These are phyloP conservation scores for Penicillium crustosum DNA, from an alignment of 2,329 filamentous ascomycete species.

Conservation along the genomic window DNA sequence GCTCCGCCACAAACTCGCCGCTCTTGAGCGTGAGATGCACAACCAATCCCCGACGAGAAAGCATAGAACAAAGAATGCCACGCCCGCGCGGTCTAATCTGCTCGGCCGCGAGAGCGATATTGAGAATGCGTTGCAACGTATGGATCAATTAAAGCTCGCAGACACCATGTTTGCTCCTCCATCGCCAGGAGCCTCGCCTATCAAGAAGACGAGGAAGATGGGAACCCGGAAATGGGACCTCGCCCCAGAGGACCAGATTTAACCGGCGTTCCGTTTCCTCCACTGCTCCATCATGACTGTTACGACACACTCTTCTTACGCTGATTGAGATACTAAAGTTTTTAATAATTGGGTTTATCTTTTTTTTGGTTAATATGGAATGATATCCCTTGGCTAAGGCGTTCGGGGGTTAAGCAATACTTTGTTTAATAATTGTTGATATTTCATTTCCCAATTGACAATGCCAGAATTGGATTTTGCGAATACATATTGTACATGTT, in stretches of 20 bases:
- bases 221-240: slow-evolving; percentile 50
- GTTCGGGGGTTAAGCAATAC: slow-evolving; percentile 8
- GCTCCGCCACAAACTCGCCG: slow-evolving; percentile 63
- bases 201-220: slow-evolving; percentile 46
- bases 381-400: slow-evolving; percentile 18
- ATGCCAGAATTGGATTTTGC: slow-evolving; percentile 1
- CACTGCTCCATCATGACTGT: slow-evolving; percentile 15
- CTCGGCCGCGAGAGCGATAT: slow-evolving; percentile 42
- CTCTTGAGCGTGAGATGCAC: slow-evolving; percentile 65
- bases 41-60: slow-evolving; percentile 63
- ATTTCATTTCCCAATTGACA: not conserved
- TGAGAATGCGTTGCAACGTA: slow-evolving; percentile 40
- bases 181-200: slow-evolving; percentile 30
- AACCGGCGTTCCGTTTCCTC: not conserved
- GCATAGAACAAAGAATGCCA: slow-evolving; percentile 35
- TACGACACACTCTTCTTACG: slow-evolving; percentile 16
- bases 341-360: slow-evolving; percentile 1
- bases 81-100: slow-evolving; percentile 30
- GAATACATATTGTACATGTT: slow-evolving; percentile 13
- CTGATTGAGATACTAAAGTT: not conserved
- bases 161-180: slow-evolving; percentile 34
- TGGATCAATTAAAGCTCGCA: slow-evolving; percentile 42
- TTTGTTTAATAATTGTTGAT: slow-evolving; percentile 5
- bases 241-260: slow-evolving; percentile 43
- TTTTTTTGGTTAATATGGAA: slow-evolving; percentile 17